These are phyloP conservation scores for Vicia sativa DNA, from an alignment of 306 rosid species.

Conservation along the genomic window DNA sequence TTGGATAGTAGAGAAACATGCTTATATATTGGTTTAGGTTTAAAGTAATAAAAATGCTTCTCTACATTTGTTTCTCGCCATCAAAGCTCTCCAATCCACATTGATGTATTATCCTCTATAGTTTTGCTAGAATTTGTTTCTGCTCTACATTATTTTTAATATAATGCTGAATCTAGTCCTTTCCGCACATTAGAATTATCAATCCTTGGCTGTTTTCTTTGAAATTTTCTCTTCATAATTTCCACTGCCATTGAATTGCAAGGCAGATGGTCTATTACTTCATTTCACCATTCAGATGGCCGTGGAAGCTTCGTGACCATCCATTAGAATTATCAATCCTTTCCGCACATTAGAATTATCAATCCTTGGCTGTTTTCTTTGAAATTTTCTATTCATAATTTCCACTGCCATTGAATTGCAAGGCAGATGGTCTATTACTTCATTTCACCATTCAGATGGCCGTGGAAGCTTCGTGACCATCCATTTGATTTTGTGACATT, in stretches of 20 bases:
- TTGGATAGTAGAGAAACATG: no score
- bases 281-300: conserved; percentile 14
- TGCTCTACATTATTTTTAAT: not conserved
- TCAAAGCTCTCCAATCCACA: conserved; percentile 3
- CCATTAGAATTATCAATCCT: no score
- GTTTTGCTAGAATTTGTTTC: conserved; percentile 11
- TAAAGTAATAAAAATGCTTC: not conserved
- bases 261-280: not conserved
- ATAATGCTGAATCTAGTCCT: not conserved
- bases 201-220: conserved; percentile 6
- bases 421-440: not conserved
- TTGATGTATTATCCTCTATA: conserved; percentile 9
- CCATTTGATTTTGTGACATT: conserved; percentile 19
- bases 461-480: not conserved
- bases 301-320: not conserved
- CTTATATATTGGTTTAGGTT: not conserved
- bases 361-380: no score
- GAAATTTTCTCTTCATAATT: conserved; percentile 2
- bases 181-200: not conserved
- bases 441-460: conserved; percentile 14
- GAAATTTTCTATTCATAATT: no score
- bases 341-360: no score
- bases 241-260: conserved; percentile 16
- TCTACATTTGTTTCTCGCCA: not conserved
- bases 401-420: conserved; percentile 16